Base-by-base conservation (phyloP, 768 basidiomycete genomes). In the Pisolithus tinctorius region DNA sequence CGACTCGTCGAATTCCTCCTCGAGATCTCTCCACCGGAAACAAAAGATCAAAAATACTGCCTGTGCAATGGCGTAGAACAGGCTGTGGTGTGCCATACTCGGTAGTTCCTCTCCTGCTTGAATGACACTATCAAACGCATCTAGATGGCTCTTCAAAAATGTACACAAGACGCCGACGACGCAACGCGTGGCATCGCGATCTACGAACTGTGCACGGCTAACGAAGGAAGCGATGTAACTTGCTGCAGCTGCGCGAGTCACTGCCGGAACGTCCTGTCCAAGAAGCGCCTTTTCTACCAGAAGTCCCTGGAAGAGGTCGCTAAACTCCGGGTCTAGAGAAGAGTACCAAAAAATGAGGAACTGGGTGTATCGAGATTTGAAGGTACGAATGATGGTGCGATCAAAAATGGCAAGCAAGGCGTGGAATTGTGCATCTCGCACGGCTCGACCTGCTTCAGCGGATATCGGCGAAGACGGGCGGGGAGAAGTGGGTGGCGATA, bases 31-130 rank as follows among this genome's bases (percentile, higher is more conserved):
- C 95, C 95, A 98, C 10, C 96, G 76, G 70, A 98, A 99, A 67
- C 96, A 98, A 67, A 99, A 99, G 56, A 99, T 92, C 56, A 98
- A 77, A 64, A 99, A 94, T 9, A 93, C 81, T 0, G 94, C 86
- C 62, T 98, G 96, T 0, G 83, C 71, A 30, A 95, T 86, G 2
- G 94, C 93, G 64, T 97, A 97, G 64, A 97, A 97, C 17, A 95
- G 79, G 26, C 78, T 80, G 58, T 86, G 71, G n/a, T 75, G 71
- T 5, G 68, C 63, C 45, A 70, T 68, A 36, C 60, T 62, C 2
- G 63, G 61, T 45, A 56, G 65, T 46, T 57, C 63, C 29, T 58
- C 57, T 7, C 74, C 75, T 5, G 67, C 67, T 16, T 72, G 68
- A 7, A 79, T 49, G 23, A 72, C 69, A 11, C 74, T 76, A 38